Evolutionary conservation across 768 basidiomycete species (phyloP).

Genomic region (Amanita muscaria): DNA sequence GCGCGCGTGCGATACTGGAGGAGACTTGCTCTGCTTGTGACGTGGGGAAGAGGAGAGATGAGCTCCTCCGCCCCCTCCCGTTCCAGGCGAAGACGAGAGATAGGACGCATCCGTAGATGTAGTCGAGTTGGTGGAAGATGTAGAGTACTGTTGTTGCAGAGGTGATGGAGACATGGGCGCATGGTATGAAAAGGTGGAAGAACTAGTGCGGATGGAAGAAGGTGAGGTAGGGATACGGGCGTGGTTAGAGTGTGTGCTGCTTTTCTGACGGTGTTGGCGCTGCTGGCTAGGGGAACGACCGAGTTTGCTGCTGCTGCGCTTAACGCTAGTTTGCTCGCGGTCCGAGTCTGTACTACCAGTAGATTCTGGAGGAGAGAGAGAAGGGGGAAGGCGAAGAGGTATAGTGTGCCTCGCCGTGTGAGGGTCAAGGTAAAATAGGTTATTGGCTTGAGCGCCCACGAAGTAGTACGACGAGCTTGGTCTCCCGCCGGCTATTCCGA

Average conservation of each 20-base stretch:
- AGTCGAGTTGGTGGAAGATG: constrained; percentile 19
- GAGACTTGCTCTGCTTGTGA: constrained; percentile 3
- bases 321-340: constrained; percentile 8
- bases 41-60: constrained; percentile 1
- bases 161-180: constrained; percentile 56
- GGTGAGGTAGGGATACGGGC: constrained; percentile 37
- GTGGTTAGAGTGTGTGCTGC: constrained; percentile 18
- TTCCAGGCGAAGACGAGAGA: too few relatives aligned
- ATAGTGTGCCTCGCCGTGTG: constrained; percentile 73
- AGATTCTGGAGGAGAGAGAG: neutral
- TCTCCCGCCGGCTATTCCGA: constrained; percentile 94
- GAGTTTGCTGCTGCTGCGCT: neutral
- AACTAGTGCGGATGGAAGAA: constrained; percentile 40
- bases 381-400: constrained; percentile 44
- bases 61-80: too few relatives aligned
- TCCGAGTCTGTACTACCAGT: constrained; percentile 14
- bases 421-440: constrained; percentile 76
- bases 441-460: constrained; percentile 85
- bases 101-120: constrained; percentile 13
- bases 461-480: constrained; percentile 99
- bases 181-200: constrained; percentile 46
- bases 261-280: constrained; percentile 9
- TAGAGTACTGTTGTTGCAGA: constrained; percentile 54
- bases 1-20: neutral
- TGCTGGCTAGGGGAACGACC: constrained; percentile 4